Percentiles rank a stretch among this genome's conserved stretches.
phyloP scores from a whole-genome alignment of 176 grass and related monocot species.

The Otatea glauca region DNA sequence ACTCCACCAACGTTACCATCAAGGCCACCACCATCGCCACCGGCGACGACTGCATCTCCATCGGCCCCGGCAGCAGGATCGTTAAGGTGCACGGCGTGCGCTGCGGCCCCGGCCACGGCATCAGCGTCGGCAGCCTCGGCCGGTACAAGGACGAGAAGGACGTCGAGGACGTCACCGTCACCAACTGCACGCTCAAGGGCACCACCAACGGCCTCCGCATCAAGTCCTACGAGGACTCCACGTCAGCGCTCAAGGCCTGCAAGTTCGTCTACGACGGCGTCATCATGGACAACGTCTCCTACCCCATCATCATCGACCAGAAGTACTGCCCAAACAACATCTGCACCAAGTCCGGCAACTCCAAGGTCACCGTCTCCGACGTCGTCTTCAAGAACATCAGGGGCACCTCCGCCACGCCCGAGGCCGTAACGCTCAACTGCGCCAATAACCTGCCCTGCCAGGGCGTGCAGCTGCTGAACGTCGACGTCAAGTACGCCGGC shows the following conservation, averaged over 20 bases:
- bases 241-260: conserved; percentile 40
- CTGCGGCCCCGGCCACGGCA: too few species aligned
- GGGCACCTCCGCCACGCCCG: conserved; percentile 58
- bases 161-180: too few species aligned
- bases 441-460: conserved; percentile 57
- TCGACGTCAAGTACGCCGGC: conserved; percentile 53
- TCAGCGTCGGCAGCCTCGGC: too few species aligned
- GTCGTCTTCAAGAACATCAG: conserved; percentile 65
- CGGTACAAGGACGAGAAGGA: too few species aligned
- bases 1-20: conserved; percentile 58
- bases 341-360: conserved; percentile 41
- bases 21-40: conserved; percentile 52
- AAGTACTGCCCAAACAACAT: conserved; percentile 79
- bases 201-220: too few species aligned
- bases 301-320: conserved; percentile 83
- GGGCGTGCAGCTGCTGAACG: conserved; percentile 60
- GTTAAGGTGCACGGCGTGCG: too few species aligned
- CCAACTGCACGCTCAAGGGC: too few species aligned
- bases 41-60: conserved; percentile 79
- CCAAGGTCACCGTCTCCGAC: conserved; percentile 55
- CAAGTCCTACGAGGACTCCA: background rate
- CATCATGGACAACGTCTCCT: conserved; percentile 67
- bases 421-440: conserved; percentile 64
- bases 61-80: conserved; percentile 31
- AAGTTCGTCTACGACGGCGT: conserved; percentile 64